phyloP scores from a whole-genome alignment of 192 early-diverging fungal species.

The Jimgerdemannia flammicorona region DNA sequence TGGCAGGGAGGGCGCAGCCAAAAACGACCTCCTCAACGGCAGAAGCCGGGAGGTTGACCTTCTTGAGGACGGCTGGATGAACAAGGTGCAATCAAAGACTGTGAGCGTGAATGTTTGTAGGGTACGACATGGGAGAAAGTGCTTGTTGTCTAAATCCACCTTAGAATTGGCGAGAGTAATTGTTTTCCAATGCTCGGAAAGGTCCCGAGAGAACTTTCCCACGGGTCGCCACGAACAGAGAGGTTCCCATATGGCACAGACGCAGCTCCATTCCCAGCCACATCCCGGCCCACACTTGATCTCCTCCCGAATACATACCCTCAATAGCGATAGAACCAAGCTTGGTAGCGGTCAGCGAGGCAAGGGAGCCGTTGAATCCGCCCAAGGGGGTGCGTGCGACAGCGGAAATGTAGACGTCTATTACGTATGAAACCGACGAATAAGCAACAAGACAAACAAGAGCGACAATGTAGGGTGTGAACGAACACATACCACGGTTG shows the following conservation, averaged over 20 bases:
- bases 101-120: too few relatives aligned
- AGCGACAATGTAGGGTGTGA: not conserved
- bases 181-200: too few relatives aligned
- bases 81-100: too few relatives aligned
- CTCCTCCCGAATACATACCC: conserved; percentile 37
- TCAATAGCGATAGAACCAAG: conserved; percentile 88
- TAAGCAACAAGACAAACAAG: not conserved
- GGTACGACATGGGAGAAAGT: too few relatives aligned
- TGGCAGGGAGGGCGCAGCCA: conserved; percentile 76
- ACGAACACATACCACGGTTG: not conserved
- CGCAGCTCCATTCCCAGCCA: not conserved
- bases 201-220: too few relatives aligned
- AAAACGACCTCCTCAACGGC: conserved; percentile 74
- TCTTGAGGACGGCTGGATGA: conserved; percentile 42
- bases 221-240: too few relatives aligned
- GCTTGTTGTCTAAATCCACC: too few relatives aligned
- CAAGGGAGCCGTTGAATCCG: conserved; percentile 84
- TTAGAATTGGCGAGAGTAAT: too few relatives aligned
- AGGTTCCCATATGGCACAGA: too few relatives aligned
- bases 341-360: conserved; percentile 76
- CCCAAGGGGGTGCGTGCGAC: conserved; percentile 90
- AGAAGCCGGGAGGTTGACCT: conserved; percentile 53
- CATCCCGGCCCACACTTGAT: not conserved
- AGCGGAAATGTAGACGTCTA: conserved; percentile 88
- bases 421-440: not conserved